Evolutionary conservation across 148 eudicot species (phyloP), one percentile per base, ranked within the genome.

Genomic region (Simmondsia chinensis): DNA sequence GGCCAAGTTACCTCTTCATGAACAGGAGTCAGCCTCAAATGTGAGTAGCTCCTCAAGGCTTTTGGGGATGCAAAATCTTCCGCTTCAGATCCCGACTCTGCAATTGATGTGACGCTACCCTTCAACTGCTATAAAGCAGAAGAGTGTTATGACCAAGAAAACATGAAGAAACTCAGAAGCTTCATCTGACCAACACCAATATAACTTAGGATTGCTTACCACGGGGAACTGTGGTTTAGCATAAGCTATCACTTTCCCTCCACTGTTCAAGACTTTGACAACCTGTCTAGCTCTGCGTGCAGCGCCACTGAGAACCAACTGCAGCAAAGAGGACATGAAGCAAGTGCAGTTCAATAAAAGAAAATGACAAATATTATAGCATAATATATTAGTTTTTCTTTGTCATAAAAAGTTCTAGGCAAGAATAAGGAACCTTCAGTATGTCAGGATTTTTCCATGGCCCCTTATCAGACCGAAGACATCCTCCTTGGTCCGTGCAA

Each of bases 21-120:
- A 39, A 81, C 97, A 48, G 94, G 85, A 52, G 93, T 72, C 68
- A 81, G 58, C 48, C 77, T 68, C 62, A 85, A 80, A 42, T 75
- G 82, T 34, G 95, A 74, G 51, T 66, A 85, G 61, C 32, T 82
- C 61, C 83, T 56, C 6, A 56, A 35, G 10, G 81, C 84, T 59
- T 85, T 79, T 11, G 97, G 95, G 4, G 95, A 79, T 59, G 81
- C 73, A 50, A 91, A 79, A 71, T 91, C 97, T 77, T 91, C 97
- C 40, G 94, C 95, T 71, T 91, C 97, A 63, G 97, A 91, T 40
- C 97, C 97, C 19, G 97, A 91, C 58, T 91, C 97, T 0, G 86
- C 95, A 31, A 94, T 78, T 38, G 97, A 91, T 7, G 97, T 82
- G 39, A 85, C 95, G 46, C 88, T 82, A 35, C 88, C 75, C 71